These are phyloP conservation scores for Lactarius indigo DNA, from an alignment of 768 basidiomycete genomes.

Conservation along the genomic window DNA sequence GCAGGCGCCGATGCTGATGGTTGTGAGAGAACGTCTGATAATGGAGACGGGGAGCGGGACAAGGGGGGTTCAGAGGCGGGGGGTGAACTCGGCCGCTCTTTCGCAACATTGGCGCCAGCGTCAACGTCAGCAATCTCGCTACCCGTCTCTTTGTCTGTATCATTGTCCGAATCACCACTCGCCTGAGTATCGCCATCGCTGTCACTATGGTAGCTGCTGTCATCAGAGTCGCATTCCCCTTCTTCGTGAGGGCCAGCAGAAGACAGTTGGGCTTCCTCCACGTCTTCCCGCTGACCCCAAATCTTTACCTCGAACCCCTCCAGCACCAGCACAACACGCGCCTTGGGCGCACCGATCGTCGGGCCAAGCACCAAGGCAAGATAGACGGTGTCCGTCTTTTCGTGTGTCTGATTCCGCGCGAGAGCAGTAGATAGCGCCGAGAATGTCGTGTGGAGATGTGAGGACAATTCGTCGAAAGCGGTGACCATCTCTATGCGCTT, in stretches of 20 bases:
- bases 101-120: slow-evolving; percentile 3
- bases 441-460: slow-evolving; percentile 74
- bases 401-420: slow-evolving; percentile 33
- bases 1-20: slow-evolving; percentile 13
- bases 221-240: slow-evolving; percentile 12
- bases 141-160: slow-evolving; percentile 18
- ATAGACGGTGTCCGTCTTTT: slow-evolving; percentile 39
- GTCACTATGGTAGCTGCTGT: slow-evolving; percentile 16
- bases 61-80: slow-evolving; percentile 29
- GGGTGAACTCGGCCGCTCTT: slow-evolving; percentile 15
- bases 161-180: slow-evolving; percentile 18
- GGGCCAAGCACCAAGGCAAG: slow-evolving; percentile 66
- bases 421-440: slow-evolving; percentile 66
- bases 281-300: slow-evolving; percentile 28
- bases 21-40: slow-evolving; percentile 9
- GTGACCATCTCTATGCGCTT: slow-evolving; percentile 58
- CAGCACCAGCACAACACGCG: slow-evolving; percentile 58
- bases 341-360: slow-evolving; percentile 55
- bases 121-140: slow-evolving; percentile 10
- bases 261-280: not conserved
- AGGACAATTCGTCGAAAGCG: slow-evolving; percentile 67
- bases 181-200: slow-evolving; percentile 14
- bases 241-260: slow-evolving; percentile 17
- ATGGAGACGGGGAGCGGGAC: slow-evolving; percentile 32
- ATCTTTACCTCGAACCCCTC: slow-evolving; percentile 56